Evolutionary conservation across 441 rosid genomes (phyloP), one percentile per base, ranked within the genome.

Genomic region (Pelargonium fulgidum): DNA sequence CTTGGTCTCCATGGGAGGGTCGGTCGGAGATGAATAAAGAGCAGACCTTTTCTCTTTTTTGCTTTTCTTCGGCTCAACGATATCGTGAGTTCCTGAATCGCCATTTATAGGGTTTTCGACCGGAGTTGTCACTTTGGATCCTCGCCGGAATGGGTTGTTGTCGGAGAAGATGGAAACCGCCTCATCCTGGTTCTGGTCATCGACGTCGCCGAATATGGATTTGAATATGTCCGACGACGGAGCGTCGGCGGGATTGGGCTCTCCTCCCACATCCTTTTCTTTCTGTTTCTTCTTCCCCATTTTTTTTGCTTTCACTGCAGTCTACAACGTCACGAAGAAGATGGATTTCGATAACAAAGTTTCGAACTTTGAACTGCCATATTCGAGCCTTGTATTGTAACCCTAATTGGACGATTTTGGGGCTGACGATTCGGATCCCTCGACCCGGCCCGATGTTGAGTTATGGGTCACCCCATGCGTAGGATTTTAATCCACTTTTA

Each of bases 61-160:
- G 2, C 63, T 65, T 17, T 78, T 73, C 75, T 76, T 81, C 66
- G 48, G 42, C 71, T 64, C 41, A 4, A 19, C 73, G 29, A 63
- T 4, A 66, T 50, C 69, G 2, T 72, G 36, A 14, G 20, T 63
- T 52, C 64, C 78, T 3, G 67, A 56, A 61, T 62, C 77, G 0
- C 48, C 48, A 2, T 22, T 33, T 3, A 42, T 54, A 13, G 73
- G 68, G 7, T 44, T 75, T 65, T 64, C 68, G 1, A 1, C 70
- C 58, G 45, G 62, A 62, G 22, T 54, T 7, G 81, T 13, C 6
- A 87, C 89, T 14, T 70, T 56, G 52, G 79, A 73, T 70, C 90
- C 87, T 66, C 98, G 81, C 64, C 86, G 90, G 81, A 90, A 94
- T 13, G 99, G 99, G 73, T 94, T 94, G 72, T 62, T 76, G 63